Base-by-base conservation (phyloP, 2,329 filamentous ascomycete genomes). In the Aspergillus ochraceus region DNA sequence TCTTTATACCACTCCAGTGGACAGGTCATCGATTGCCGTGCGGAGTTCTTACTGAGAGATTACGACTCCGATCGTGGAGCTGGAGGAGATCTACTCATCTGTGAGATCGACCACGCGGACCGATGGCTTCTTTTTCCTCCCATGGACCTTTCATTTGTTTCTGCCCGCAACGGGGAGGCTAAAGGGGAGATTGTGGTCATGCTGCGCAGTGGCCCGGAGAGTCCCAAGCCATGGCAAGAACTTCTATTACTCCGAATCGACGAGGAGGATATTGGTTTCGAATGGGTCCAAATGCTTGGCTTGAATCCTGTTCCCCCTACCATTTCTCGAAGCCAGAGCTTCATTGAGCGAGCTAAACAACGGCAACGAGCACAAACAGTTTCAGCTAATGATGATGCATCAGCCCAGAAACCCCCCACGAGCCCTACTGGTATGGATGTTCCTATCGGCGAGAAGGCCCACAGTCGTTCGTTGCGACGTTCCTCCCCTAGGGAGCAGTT, bases 91-190 rank as follows among this genome's bases (percentile, higher is more conserved):
- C 74, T 99, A n/a, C 84, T 99, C 22, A 89, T 99, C 58, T 93
- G 94, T 66, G 93, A 98, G 75, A 87, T 92, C n/a, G 92, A 92
- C 49, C 84, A 86, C 55, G 83, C 84, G 6, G 87, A 89, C 14
- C 86, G 87, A 55, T 98, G 92, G 87, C 84, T 99, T 4, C 83
- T 99, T 0, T 97, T 99, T 70, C 90, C 93, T n/a, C 94, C 95
- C 1, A 83, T 97, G n/a, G 83, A 88, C 19, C 83, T 86, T 64
- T 81, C 83, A 39, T 84, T 86, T 61, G 84, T 96, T 20, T 98
- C 95, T 12, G 91, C 92, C 53, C 88, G 94, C 45, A 87, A 83
- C 60, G 92, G 92, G 12, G 88, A 92, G 42, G 74, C 79, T n/a
- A 81, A 84, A 55, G 84, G 86, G 29, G 88, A 96, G 65, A 83